Base-by-base conservation (phyloP, 495 filamentous ascomycete genomes). In the Xylaria intraflava region DNA sequence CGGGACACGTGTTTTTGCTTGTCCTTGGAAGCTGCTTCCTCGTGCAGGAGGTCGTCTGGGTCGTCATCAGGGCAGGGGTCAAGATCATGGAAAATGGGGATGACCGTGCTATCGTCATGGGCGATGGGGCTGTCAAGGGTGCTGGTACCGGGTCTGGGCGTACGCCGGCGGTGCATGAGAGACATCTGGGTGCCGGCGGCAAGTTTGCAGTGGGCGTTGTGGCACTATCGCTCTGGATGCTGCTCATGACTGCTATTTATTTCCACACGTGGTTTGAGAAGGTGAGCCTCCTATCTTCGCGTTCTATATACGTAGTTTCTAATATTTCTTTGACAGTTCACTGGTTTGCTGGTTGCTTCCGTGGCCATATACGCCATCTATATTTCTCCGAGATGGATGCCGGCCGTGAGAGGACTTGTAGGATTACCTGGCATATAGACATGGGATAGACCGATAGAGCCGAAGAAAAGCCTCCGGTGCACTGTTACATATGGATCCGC, bases 191-290 rank as follows among this genome's bases (percentile, higher is more conserved):
- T 6, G 50, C 72, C 6, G 75, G 72, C 1, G 71, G 73, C 24
- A 79, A 62, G 58, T 65, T 73, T 14, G 76, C 73, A 8, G 57
- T 81, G 64, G 79, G 62, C 39, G 65, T 82, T 58, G 63, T 84
- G 60, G 82, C 70, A 5, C 59, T 96, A 62, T 85, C 82, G 54
- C 84, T 81, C 79, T 96, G 90, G 87, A 97, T 97, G 92, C 68
- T 96, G 68, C 75, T 96, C 44, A 98, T 98, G 93, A 98, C 93
- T 38, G 89, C 91, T 10, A 86, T 90, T 40, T 96, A 90, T 74
- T 98, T 98, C 54, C 93, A 98, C 67, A 96, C 93, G 4, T 96
- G 92, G 93, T 83, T 91, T 65, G 93, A 98, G 73, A 97, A 97
- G 85, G 88, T 89, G 64, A 55, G 77, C 70, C 45, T 30, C 16